Percentiles rank a stretch among this genome's conserved stretches.
phyloP scores from a whole-genome alignment of 208 protist species.

The Leishmania lainsoni region DNA sequence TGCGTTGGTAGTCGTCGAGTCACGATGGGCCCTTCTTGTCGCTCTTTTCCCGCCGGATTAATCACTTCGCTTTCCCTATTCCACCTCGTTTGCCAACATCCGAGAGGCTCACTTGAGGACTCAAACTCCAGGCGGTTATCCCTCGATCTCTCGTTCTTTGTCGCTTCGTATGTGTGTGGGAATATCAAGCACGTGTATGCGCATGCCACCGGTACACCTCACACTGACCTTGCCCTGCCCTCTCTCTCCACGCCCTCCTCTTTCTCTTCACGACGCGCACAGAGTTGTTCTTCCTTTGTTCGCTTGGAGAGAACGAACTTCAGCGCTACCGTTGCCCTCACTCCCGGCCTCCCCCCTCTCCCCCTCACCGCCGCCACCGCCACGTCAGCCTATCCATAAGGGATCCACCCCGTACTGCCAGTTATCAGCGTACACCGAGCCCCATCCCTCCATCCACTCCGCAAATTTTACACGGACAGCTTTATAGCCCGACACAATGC shows the following conservation, averaged over 20 bases:
- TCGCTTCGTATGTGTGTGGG: not conserved
- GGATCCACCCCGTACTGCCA: not conserved
- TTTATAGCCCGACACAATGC: not conserved
- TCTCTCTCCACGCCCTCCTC: not conserved
- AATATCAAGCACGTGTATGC: not conserved
- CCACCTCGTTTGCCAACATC: not conserved
- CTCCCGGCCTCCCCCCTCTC: no score
- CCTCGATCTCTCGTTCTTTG: not conserved
- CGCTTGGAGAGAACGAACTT: no score
- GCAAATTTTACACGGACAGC: not conserved
- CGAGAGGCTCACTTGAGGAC: not conserved
- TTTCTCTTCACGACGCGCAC: not conserved
- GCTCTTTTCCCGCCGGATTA: not conserved
- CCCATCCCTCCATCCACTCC: not conserved
- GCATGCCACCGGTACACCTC: not conserved
- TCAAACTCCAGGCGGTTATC: not conserved
- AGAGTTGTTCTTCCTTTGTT: no score
- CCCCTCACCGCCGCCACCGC: not conserved
- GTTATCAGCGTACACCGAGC: not conserved
- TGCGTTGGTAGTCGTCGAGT: not conserved
- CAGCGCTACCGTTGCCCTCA: no score
- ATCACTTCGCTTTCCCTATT: not conserved
- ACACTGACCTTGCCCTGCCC: not conserved
- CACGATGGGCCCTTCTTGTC: not conserved
- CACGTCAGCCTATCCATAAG: not conserved